A percentile compares a stretch with the other conserved stretches of the same genome.
Evolutionary conservation across 192 early-diverging fungal genomes (phyloP).

Genomic region (Dissophora globulifera): DNA sequence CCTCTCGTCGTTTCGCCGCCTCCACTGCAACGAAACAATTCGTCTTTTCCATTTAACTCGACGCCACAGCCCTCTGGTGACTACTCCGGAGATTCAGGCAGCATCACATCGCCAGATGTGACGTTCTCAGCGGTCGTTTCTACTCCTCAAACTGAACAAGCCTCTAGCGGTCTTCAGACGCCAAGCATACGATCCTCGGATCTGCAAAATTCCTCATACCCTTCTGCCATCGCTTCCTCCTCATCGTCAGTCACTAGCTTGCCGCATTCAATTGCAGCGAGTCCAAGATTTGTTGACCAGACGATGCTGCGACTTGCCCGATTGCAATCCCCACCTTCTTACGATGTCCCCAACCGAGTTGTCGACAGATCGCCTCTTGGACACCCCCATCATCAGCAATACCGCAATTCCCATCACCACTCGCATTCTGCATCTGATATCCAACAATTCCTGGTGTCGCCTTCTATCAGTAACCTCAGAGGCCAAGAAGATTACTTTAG

Average conservation of each 20-base stretch:
- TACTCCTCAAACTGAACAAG: too few relatives aligned
- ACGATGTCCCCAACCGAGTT: constrained; percentile 38
- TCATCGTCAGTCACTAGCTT: neutral
- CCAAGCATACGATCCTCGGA: too few relatives aligned
- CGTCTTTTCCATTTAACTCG: neutral
- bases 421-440: constrained; percentile 6
- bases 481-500: constrained; percentile 31
- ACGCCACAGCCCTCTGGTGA: neutral
- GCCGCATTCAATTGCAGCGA: neutral
- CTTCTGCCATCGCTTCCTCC: neutral
- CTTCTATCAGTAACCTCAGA: neutral
- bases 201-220: neutral
- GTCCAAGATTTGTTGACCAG: constrained; percentile 11
- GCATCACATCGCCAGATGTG: neutral
- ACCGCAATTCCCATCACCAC: constrained; percentile 5
- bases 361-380: constrained; percentile 25
- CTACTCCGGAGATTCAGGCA: neutral
- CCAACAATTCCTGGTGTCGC: neutral
- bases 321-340: constrained; percentile 27
- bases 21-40: neutral
- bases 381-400: constrained; percentile 2
- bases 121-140: neutral
- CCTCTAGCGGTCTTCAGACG: neutral
- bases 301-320: constrained; percentile 29
- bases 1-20: constrained; percentile 5